Conservation (phyloP, 331 rosid species). For the Telfairia occidentalis region DNA sequence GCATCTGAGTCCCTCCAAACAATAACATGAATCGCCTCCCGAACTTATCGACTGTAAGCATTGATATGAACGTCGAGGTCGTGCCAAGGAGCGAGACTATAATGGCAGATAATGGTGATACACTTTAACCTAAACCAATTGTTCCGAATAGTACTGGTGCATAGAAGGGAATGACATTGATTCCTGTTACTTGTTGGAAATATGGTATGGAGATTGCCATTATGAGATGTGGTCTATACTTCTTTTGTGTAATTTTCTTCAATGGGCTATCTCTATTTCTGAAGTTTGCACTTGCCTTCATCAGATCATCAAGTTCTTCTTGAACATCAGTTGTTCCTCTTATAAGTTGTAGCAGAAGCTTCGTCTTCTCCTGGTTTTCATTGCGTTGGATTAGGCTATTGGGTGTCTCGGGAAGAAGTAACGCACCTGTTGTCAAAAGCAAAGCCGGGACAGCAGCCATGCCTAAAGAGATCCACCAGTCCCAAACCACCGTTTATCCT, state of each 20-base stretch:
- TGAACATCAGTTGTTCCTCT: constrained; percentile 53
- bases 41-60: constrained; percentile 51
- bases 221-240: constrained; percentile 54
- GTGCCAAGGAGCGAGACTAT: constrained; percentile 11
- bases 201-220: constrained; percentile 60
- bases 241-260: constrained; percentile 22
- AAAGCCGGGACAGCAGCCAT: constrained; percentile 58
- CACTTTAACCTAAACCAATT: constrained; percentile 60
- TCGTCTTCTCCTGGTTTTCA: constrained; percentile 27
- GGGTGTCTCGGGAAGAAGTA: constrained; percentile 76
- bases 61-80: constrained; percentile 44
- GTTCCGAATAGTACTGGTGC: constrained; percentile 50
- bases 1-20: constrained; percentile 57
- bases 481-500: constrained; percentile 54
- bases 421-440: constrained; percentile 46
- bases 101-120: constrained; percentile 41
- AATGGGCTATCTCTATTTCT: constrained; percentile 24
- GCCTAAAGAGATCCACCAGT: constrained; percentile 61
- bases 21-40: constrained; percentile 50
- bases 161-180: constrained; percentile 60
- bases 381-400: constrained; percentile 48
- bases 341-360: constrained; percentile 38
- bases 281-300: constrained; percentile 30
- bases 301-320: constrained; percentile 44
- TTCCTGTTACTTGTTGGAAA: constrained; percentile 69